Base-by-base conservation (phyloP, 208 protist genomes). In the Acanthamoeba lenticulata region DNA sequence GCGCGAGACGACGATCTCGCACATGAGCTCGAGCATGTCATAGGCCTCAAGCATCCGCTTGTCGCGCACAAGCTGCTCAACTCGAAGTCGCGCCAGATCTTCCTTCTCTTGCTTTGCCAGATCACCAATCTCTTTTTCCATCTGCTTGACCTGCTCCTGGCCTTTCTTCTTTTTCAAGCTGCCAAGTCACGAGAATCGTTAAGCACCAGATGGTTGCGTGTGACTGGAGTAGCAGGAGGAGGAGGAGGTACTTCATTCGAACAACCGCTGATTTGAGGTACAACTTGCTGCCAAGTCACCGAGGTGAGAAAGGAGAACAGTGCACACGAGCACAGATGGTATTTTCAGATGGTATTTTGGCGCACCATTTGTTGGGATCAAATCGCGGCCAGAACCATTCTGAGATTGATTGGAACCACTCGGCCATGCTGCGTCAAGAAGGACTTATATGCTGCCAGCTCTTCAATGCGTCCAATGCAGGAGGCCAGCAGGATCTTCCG, bases 121-220 rank as follows among this genome's bases (percentile, higher is more conserved):
- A 19, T 92, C 44, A 24, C 44, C 42, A 38, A 57, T 92, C 38
- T 65, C 44, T 27, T 92, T 92, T 38, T 92, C 44, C 86, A 13
- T 27, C 40, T 74, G 36, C 86, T 92, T 92, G 86, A 74, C 74
- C 86, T 92, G 36, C 38, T 92, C 44, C 55, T 92, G 36, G 13
- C 44, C 44, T 27, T 92, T 92, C 55, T 92, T 92, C 38, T 92
- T 92, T 34, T 92, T 92, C 60, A 88, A 62, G 19, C 40, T 88
- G 47, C 29, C 27, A 19, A 34, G 6, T n/a, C 11, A 88, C 42
- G 9, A 4, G n/a, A 40, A 88, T 9, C 32, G 9, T 3, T 9
- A 52, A 49, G 4, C 36, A 52, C 13, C 2, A 32, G 27, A 42
- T 24, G 9, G 24, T 15, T 15, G 19, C 15, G 15, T 62, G 19